Percentiles rank a stretch among this genome's conserved stretches.
phyloP scores from a whole-genome alignment of 2,329 filamentous ascomycete species.

The Colletotrichum sp. region DNA sequence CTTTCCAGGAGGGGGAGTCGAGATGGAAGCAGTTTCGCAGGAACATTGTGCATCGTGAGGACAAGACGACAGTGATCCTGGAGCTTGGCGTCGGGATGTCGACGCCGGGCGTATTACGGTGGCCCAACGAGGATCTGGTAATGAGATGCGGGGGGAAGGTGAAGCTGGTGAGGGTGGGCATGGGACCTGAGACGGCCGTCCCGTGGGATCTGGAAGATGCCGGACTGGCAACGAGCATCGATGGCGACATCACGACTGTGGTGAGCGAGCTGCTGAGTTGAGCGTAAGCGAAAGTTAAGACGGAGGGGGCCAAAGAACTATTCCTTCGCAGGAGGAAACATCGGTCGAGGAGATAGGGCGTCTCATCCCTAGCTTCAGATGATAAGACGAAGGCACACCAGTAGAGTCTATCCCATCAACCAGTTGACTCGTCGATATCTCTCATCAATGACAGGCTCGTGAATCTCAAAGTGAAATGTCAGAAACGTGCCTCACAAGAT shows the following conservation, averaged over 20 bases:
- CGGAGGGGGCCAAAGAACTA: not conserved
- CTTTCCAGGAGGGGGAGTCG: conserved; percentile 20
- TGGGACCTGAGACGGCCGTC: conserved; percentile 22
- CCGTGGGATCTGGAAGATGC: conserved; percentile 18
- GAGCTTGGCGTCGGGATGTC: conserved; percentile 25
- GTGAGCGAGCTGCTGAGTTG: not conserved
- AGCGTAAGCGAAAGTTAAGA: not conserved
- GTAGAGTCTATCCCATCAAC: not conserved
- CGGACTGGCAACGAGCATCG: conserved; percentile 20
- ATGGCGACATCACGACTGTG: conserved; percentile 19
- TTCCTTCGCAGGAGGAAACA: not conserved
- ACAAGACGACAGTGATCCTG: conserved; percentile 17
- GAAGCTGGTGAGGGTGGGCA: conserved; percentile 22
- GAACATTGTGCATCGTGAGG: not conserved
- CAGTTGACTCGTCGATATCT: not conserved
- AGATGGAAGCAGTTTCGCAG: conserved; percentile 18
- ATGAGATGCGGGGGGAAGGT: conserved; percentile 4
- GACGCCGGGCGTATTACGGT: conserved; percentile 22
- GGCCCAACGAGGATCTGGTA: conserved; percentile 23
- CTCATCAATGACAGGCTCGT: not conserved
- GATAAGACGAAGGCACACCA: conserved; percentile 6
- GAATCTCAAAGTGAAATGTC: not conserved
- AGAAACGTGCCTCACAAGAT: conserved; percentile 6
- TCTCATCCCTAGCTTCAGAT: conserved; percentile 18
- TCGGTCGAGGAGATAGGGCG: conserved; percentile 1